Evolutionary conservation across 495 filamentous ascomycete genomes (phyloP), one percentile per base, ranked within the genome.

Genomic region (Trichoderma reesei): DNA sequence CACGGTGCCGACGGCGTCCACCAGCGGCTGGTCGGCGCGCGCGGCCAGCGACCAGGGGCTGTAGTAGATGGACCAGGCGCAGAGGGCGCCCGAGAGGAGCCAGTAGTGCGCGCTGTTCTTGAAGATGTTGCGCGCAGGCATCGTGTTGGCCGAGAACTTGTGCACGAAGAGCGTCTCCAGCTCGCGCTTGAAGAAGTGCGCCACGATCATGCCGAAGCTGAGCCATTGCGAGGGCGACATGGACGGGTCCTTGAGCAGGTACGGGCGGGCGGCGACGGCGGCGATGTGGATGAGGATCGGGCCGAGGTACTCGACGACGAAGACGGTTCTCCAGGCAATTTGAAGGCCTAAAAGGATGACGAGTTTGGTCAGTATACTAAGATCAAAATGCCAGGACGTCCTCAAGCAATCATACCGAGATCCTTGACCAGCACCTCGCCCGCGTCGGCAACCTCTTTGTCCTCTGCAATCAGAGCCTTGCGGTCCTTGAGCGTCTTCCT

Each of bases 101-200:
- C 93, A 97, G 84, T 96, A 96, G 76, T 95, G 93, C 44, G 82
- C 84, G 63, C 85, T 89, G 79, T 97, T 96, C 73, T 93, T 93
- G 84, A 93, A 86, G 72, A 94, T 89, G 77, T 93, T 94, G 71
- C 74, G 75, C 63, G 83, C 84, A 41, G 93, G 92, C 92, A 96
- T 97, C 48, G 91, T 98, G 67, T 90, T 90, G 59, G 86, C 83
- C 71, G 90, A 92, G 84, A 98, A 98, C 73, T 90, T 90, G 81
- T 98, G 94, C 64, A 98, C 85, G 75, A 92, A 96, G 63, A 97
- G 66, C 16, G 92, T 96, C 78, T 98, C 94, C 64, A 88, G 84
- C 77, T 98, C 95, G 69, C 94, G 91, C 80, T 98, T 98, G 68
- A 91, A 68, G 81, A 97, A 98, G 79, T 98, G 93, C 37, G 88